These are phyloP conservation scores for Laguncularia racemosa DNA, from an alignment of 345 rosid genomes.

Conservation along the genomic window DNA sequence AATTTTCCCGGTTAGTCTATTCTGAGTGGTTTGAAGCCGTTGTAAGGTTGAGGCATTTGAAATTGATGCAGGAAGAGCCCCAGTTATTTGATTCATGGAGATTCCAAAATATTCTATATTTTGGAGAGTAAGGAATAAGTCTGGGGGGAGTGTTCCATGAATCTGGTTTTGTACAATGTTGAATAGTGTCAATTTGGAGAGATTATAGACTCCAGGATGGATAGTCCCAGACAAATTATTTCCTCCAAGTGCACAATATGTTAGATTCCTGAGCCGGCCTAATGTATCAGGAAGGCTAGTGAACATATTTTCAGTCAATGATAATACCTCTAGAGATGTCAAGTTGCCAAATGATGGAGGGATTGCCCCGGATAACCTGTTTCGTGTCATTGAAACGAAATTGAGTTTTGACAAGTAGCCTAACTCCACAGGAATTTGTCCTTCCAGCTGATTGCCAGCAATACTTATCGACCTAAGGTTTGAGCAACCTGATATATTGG, in stretches of 20 bases:
- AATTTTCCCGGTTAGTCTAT: constrained; percentile 11
- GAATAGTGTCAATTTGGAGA: constrained; percentile 3
- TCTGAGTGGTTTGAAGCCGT: neutral
- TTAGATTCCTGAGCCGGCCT: neutral
- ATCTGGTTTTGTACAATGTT: constrained; percentile 7
- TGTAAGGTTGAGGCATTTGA: constrained; percentile 14
- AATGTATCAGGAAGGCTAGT: too few species aligned
- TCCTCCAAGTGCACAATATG: neutral
- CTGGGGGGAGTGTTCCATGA: constrained; percentile 9
- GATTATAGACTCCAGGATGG: constrained; percentile 13
- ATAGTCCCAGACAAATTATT: constrained; percentile 11
- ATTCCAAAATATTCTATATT: constrained; percentile 1
- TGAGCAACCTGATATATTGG: too few species aligned
- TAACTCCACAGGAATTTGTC: too few species aligned
- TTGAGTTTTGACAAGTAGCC: too few species aligned
- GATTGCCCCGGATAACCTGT: too few species aligned
- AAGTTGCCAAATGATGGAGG: too few species aligned
- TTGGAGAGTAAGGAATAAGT: constrained; percentile 13
- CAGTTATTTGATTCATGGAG: neutral
- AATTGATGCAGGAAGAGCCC: constrained; percentile 13
- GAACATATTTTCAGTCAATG: too few species aligned
- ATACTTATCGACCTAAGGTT: too few species aligned
- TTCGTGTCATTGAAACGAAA: too few species aligned
- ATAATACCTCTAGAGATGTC: too few species aligned
- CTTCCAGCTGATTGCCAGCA: too few species aligned